Evolutionary conservation across 2,329 filamentous ascomycete genomes (phyloP).

Genomic region (Colletotrichum graminicola): DNA sequence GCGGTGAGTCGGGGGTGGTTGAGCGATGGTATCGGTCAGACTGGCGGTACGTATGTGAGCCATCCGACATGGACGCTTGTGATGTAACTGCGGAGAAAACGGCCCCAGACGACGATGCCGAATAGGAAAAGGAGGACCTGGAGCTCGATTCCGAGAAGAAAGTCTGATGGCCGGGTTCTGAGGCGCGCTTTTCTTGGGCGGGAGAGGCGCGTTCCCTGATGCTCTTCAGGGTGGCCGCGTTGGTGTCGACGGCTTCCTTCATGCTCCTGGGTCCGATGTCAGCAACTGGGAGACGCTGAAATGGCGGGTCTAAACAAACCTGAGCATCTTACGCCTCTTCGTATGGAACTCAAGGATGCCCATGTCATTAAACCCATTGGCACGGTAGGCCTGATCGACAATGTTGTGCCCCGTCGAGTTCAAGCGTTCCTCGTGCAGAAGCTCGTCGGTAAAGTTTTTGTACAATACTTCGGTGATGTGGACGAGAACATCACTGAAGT

Average conservation of each 20-base stretch:
- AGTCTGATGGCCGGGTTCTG: constrained; percentile 13
- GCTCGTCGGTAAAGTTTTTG: constrained; percentile 19
- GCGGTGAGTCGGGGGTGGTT: constrained; percentile 14
- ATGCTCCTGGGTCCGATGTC: constrained; percentile 14
- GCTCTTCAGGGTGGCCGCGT: constrained; percentile 2
- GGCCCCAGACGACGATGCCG: constrained; percentile 15
- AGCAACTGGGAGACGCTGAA: neutral
- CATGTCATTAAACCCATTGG: constrained; percentile 25
- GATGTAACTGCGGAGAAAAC: constrained; percentile 24
- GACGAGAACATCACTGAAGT: constrained; percentile 12
- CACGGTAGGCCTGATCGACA: constrained; percentile 29
- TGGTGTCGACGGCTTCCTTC: constrained; percentile 10
- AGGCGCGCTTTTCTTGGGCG: neutral
- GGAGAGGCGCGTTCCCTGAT: constrained; percentile 22
- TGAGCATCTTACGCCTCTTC: constrained; percentile 29
- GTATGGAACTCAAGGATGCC: constrained; percentile 33
- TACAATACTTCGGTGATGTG: constrained; percentile 13
- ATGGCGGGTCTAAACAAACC: constrained; percentile 2
- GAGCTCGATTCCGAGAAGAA: constrained; percentile 33
- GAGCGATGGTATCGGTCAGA: constrained; percentile 22
- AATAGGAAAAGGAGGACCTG: constrained; percentile 38
- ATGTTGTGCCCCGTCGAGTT: constrained; percentile 34
- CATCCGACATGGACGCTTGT: constrained; percentile 21
- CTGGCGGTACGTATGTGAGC: constrained; percentile 7
- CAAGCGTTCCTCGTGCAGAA: constrained; percentile 25